These are phyloP conservation scores for Paraleonurus japonicus DNA, from an alignment of 257 asterid species.

Conservation along the genomic window DNA sequence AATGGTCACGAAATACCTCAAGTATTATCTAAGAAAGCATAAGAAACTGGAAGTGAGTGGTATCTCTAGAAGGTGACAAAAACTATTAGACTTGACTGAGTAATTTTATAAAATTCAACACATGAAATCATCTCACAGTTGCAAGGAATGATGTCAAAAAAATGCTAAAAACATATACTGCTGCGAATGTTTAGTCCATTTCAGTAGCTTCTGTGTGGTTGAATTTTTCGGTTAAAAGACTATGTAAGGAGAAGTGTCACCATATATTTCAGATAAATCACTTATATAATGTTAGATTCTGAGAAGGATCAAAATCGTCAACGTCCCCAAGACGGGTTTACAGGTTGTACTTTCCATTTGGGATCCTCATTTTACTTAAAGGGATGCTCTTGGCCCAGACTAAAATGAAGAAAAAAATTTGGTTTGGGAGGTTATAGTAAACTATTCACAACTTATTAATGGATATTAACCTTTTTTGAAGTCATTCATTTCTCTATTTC, in stretches of 20 bases:
- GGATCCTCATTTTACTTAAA: neutral
- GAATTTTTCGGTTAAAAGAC: neutral
- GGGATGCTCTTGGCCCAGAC: neutral
- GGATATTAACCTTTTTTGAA: neutral
- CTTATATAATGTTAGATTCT: neutral
- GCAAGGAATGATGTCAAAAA: constrained; percentile 1
- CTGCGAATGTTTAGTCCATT: neutral
- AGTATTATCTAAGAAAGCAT: neutral
- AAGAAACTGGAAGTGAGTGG: neutral
- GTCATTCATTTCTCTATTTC: neutral
- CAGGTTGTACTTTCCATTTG: neutral
- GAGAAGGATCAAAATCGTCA: neutral
- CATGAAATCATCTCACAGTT: constrained; percentile 1
- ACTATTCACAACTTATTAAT: neutral
- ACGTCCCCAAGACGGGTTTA: neutral
- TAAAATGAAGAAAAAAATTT: neutral
- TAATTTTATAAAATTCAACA: neutral
- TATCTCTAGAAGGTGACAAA: neutral
- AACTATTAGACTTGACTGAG: neutral
- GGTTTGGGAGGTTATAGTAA: neutral
- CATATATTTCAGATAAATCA: neutral
- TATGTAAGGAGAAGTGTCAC: neutral
- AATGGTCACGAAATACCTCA: constrained; percentile 4
- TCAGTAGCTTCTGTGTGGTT: neutral
- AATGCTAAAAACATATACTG: neutral